Conservation (phyloP, 495 filamentous ascomycete genomes). For the Venustampulla echinocandica region DNA sequence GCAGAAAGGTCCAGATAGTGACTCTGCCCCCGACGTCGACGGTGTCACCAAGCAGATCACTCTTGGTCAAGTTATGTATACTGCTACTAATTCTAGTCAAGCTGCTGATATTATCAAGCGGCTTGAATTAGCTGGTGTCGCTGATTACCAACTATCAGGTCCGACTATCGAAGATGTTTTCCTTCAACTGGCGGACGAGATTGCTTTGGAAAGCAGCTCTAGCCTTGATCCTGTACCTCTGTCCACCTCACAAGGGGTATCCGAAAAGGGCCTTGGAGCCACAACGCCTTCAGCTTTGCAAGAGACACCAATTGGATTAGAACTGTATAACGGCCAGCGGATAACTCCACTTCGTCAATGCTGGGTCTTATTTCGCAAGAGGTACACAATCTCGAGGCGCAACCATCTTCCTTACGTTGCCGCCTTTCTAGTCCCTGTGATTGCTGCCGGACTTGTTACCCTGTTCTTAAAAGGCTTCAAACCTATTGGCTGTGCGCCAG, state of each 20-base stretch:
- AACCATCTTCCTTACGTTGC: slow-evolving; percentile 67
- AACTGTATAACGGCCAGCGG: slow-evolving; percentile 53
- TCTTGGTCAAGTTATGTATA: slow-evolving; percentile 63
- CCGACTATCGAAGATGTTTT: slow-evolving; percentile 88
- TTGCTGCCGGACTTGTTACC: slow-evolving; percentile 66
- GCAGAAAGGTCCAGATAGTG: slow-evolving; percentile 38
- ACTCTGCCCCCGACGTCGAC: slow-evolving; percentile 42
- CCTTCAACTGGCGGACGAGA: slow-evolving; percentile 69
- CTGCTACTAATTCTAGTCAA: slow-evolving; percentile 50
- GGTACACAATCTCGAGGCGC: slow-evolving; percentile 63
- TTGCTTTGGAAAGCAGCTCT: slow-evolving; percentile 30
- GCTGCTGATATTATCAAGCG: slow-evolving; percentile 57
- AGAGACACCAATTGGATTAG: slow-evolving; percentile 3
- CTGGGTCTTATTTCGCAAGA: slow-evolving; percentile 66
- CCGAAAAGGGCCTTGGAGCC: background rate
- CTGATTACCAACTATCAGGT: slow-evolving; percentile 68
- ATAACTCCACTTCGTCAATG: slow-evolving; percentile 58
- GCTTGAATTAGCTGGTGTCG: slow-evolving; percentile 52
- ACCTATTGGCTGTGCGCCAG: slow-evolving; percentile 49
- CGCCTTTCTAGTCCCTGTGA: slow-evolving; percentile 64
- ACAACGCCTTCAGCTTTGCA: background rate
- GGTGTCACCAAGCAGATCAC: slow-evolving; percentile 47
- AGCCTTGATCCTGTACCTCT: slow-evolving; percentile 5
- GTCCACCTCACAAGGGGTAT: background rate
- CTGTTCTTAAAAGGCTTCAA: slow-evolving; percentile 55